These are phyloP conservation scores for Fusarium concolor DNA, from an alignment of 2,329 filamentous ascomycete species.

Conservation along the genomic window DNA sequence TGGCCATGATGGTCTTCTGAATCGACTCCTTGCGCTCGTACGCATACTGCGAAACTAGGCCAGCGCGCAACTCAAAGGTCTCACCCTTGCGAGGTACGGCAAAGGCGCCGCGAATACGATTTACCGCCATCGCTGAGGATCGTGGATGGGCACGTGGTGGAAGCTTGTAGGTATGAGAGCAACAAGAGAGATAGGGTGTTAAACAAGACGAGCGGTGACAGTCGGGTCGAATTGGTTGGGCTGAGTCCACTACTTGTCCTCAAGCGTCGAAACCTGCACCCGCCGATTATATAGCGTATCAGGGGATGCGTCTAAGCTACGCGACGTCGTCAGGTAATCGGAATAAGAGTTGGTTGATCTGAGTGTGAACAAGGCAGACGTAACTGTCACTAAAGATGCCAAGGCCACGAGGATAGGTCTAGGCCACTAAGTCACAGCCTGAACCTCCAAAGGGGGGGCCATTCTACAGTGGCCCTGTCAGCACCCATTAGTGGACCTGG, in stretches of 20 bases:
- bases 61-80: slow-evolving; percentile 95
- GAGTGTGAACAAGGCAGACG: slow-evolving; percentile 36
- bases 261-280: slow-evolving; percentile 36
- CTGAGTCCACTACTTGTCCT: slow-evolving; percentile 26
- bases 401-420: slow-evolving; percentile 41
- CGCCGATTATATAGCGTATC: slow-evolving; percentile 24
- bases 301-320: slow-evolving; percentile 17
- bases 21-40: slow-evolving; percentile 99
- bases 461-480: slow-evolving; percentile 20
- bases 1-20: slow-evolving; percentile 99
- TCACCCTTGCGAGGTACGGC: slow-evolving; percentile 94
- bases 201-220: slow-evolving; percentile 40
- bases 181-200: slow-evolving; percentile 15
- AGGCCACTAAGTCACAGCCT: slow-evolving; percentile 22
- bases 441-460: slow-evolving; percentile 14
- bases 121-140: slow-evolving; percentile 81
- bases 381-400: slow-evolving; percentile 42
- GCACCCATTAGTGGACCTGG: slow-evolving; percentile 14
- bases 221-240: slow-evolving; percentile 25
- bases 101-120: slow-evolving; percentile 94
- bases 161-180: slow-evolving; percentile 7
- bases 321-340: slow-evolving; percentile 27
- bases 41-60: slow-evolving; percentile 97
- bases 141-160: slow-evolving; percentile 43
- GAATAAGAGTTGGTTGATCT: slow-evolving; percentile 34